phyloP scores from a whole-genome alignment of 345 rosid genomes.

The Syzygium aromaticum region DNA sequence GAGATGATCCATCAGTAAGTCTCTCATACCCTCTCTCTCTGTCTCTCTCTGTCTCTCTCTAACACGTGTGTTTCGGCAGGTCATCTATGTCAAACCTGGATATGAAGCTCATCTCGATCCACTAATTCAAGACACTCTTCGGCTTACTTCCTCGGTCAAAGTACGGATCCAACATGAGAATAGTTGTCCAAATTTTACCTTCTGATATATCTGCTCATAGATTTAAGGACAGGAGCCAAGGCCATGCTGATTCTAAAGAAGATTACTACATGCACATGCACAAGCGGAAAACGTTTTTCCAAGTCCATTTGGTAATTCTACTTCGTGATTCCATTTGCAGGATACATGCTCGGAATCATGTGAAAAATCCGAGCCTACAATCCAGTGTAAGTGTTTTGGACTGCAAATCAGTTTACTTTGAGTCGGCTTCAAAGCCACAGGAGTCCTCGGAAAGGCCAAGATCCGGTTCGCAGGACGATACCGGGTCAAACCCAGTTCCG shows the following conservation, averaged over 20 bases:
- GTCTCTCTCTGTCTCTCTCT: neutral
- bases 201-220: neutral
- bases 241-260: neutral
- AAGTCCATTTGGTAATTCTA: neutral
- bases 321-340: conserved; percentile 17
- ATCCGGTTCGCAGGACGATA: neutral
- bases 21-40: neutral
- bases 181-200: neutral
- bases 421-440: neutral
- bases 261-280: neutral
- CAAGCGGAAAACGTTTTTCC: neutral
- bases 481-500: neutral
- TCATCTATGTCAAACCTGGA: conserved; percentile 80
- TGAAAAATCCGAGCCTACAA: conserved; percentile 47
- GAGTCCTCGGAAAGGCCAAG: neutral
- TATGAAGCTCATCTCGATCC: conserved; percentile 72
- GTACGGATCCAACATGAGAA: conserved; percentile 14
- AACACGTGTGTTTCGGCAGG: conserved; percentile 25
- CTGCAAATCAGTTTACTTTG: neutral
- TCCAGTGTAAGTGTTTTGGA: conserved; percentile 30
- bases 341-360: conserved; percentile 72
- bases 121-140: conserved; percentile 61
- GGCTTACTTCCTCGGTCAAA: conserved; percentile 37
- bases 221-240: neutral
- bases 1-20: conserved; percentile 80